These are phyloP conservation scores for Trichosanthes cucumerina DNA, from an alignment of 306 rosid genomes.

Conservation along the genomic window DNA sequence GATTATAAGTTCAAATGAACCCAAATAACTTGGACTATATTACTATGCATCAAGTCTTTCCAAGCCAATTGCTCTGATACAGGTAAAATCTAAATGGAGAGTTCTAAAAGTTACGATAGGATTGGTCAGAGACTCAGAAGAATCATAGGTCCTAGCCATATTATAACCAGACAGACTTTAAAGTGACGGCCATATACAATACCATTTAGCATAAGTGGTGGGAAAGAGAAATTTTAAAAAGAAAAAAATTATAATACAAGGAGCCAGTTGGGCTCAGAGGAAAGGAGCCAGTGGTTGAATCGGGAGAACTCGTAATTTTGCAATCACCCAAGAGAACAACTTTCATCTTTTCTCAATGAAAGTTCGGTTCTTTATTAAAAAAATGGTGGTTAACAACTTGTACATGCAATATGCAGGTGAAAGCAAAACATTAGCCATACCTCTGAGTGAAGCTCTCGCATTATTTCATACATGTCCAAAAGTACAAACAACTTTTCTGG, in stretches of 20 bases:
- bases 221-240: background rate
- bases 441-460: constrained; percentile 96
- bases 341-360: too few relatives aligned
- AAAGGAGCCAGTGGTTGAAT: background rate
- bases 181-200: background rate
- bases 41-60: background rate
- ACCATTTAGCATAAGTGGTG: background rate
- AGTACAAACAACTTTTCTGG: constrained; percentile 95
- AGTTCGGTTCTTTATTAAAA: too few relatives aligned
- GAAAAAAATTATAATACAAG: background rate
- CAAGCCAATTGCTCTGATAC: background rate
- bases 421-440: constrained; percentile 21
- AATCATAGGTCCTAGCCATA: background rate
- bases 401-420: background rate
- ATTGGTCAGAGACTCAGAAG: background rate
- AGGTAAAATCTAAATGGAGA: background rate
- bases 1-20: background rate
- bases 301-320: background rate
- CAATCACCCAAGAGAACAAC: background rate
- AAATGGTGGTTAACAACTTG: background rate
- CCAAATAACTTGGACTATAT: background rate
- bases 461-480: constrained; percentile 94
- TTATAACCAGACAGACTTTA: background rate
- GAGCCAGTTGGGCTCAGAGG: background rate
- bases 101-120: background rate